Percentiles rank a stretch among this genome's conserved stretches.
phyloP scores from a whole-genome alignment of 129 eudicot genomes.

The Calendula officinalis region DNA sequence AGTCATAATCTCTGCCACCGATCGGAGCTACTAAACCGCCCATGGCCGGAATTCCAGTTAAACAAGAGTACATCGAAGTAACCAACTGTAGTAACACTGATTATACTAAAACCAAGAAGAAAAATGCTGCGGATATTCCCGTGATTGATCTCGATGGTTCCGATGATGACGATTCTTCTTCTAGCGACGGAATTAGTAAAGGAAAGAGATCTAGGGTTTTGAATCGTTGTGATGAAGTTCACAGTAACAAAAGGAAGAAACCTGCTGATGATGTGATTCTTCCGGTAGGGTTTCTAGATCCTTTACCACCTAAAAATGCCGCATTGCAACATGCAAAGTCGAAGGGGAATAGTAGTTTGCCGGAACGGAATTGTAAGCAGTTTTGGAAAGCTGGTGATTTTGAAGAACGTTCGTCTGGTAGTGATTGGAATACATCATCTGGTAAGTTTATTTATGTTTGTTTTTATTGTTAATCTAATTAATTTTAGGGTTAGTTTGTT shows the following conservation, averaged over 20 bases:
- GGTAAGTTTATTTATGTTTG: slow-evolving; percentile 28
- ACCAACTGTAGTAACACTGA: background rate
- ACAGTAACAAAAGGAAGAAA: slow-evolving; percentile 30
- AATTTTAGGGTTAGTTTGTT: background rate
- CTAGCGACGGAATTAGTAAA: slow-evolving; percentile 16
- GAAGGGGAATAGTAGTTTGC: background rate
- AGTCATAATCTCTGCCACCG: background rate
- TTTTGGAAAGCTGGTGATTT: slow-evolving; percentile 89
- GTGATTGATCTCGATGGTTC: slow-evolving; percentile 25
- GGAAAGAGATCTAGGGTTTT: slow-evolving; percentile 28
- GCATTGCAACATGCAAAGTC: slow-evolving; percentile 11
- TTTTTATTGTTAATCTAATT: slow-evolving; percentile 12
- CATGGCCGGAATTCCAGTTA: slow-evolving; percentile 28
- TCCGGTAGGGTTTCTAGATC: slow-evolving; percentile 65
- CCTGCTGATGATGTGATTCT: slow-evolving; percentile 25
- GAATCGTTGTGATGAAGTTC: slow-evolving; percentile 1
- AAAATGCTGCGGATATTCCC: background rate
- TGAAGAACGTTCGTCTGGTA: slow-evolving; percentile 34
- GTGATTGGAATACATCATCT: slow-evolving; percentile 36
- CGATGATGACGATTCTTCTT: background rate
- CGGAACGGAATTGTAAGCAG: slow-evolving; percentile 36
- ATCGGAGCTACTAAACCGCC: background rate
- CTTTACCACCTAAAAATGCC: slow-evolving; percentile 31
- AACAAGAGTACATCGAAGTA: slow-evolving; percentile 33
- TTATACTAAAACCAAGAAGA: background rate